Evolutionary conservation across 306 rosid species (phyloP).

Genomic region (Vigna trinervia): DNA sequence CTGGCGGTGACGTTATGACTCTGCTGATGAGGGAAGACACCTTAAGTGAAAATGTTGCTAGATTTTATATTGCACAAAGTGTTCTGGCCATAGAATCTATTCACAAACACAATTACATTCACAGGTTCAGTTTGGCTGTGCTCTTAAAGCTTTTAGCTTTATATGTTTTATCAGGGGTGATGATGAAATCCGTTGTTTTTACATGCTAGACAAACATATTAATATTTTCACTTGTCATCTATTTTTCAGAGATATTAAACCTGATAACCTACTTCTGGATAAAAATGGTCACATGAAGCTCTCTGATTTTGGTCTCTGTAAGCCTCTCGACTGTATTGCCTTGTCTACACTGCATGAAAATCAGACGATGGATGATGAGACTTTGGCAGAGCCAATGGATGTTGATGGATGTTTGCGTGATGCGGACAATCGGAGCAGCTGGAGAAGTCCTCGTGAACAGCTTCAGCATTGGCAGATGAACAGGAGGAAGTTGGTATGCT

Average conservation of each 20-base stretch:
- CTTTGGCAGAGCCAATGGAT: constrained; percentile 89
- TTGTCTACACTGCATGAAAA: constrained; percentile 93
- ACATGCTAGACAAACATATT: constrained; percentile 40
- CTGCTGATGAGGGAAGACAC: constrained; percentile 96
- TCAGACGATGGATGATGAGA: constrained; percentile 80
- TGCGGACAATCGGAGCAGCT: constrained; percentile 75
- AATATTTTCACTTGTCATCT: constrained; percentile 35
- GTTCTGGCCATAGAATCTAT: constrained; percentile 97
- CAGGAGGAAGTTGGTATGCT: constrained; percentile 94
- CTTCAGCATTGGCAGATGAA: constrained; percentile 99
- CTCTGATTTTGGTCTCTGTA: constrained; percentile 98
- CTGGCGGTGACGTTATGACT: constrained; percentile 99
- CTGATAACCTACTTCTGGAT: constrained; percentile 95
- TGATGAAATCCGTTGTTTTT: constrained; percentile 15
- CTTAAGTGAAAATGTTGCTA: constrained; percentile 81
- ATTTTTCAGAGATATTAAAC: constrained; percentile 90
- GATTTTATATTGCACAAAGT: constrained; percentile 96
- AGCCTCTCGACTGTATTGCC: constrained; percentile 92
- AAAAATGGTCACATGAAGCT: constrained; percentile 98
- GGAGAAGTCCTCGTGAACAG: constrained; percentile 95
- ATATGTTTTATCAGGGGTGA: constrained; percentile 32
- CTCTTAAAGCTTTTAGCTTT: constrained; percentile 32
- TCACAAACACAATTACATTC: constrained; percentile 94
- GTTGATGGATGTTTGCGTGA: constrained; percentile 59
- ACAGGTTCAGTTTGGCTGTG: constrained; percentile 65